Conservation (phyloP, 129 eudicot species). For the Escallonia herrerae region DNA sequence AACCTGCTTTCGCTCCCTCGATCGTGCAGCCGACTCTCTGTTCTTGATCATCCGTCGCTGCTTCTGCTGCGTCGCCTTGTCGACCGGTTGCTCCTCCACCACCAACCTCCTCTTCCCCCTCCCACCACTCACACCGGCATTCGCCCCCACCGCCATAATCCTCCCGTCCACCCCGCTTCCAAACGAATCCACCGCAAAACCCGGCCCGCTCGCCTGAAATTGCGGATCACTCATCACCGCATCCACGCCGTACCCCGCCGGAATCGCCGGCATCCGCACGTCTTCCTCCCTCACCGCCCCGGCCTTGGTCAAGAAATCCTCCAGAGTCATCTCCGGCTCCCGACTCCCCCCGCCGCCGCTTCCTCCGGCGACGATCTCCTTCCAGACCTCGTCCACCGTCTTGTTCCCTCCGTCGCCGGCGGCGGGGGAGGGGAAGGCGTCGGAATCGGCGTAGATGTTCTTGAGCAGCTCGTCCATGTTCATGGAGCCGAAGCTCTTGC, state of each 20-base stretch:
- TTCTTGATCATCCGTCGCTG: constrained; percentile 85
- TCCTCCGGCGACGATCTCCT: constrained; percentile 44
- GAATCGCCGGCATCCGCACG: constrained; percentile 34
- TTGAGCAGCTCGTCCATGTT: no score
- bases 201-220: constrained; percentile 25
- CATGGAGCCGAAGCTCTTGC: no score
- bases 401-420: constrained; percentile 10
- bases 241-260: constrained; percentile 21
- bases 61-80: constrained; percentile 87
- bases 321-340: constrained; percentile 64
- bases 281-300: constrained; percentile 79
- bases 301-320: constrained; percentile 61
- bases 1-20: constrained; percentile 84
- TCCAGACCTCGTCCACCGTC: constrained; percentile 51
- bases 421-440: neutral
- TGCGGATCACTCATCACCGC: constrained; percentile 18
- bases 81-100: constrained; percentile 67
- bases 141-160: constrained; percentile 6
- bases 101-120: constrained; percentile 61
- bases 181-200: constrained; percentile 37
- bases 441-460: no score
- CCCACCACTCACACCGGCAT: constrained; percentile 25
- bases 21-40: constrained; percentile 85
- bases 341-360: constrained; percentile 21
- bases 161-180: constrained; percentile 36